A percentile compares a stretch with the other conserved stretches of the same genome.
Evolutionary conservation across 257 asterid species (phyloP).

Genomic region (Salvia rosmarinus): DNA sequence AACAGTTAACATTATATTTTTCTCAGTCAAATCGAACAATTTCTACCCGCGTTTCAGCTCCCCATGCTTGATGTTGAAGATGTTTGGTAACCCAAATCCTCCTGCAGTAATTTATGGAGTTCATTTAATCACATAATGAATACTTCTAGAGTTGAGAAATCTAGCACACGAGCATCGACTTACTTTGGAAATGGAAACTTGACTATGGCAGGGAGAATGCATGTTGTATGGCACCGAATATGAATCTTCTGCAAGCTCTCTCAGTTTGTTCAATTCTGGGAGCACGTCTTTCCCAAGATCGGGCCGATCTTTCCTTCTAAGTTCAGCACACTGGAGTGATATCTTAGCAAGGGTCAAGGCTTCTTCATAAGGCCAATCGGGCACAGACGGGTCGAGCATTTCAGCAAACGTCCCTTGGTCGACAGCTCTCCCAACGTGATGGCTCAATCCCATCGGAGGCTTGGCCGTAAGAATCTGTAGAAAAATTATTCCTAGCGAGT

Average conservation of each 20-base stretch:
- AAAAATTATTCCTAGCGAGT: conserved; percentile 80
- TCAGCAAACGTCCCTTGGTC: conserved; percentile 64
- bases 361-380: conserved; percentile 82
- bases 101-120: conserved; percentile 48
- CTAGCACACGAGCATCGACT: conserved; percentile 33
- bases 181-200: conserved; percentile 67
- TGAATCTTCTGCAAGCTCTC: conserved; percentile 65
- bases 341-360: conserved; percentile 68
- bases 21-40: conserved; percentile 1
- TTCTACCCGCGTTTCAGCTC: conserved; percentile 38
- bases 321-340: conserved; percentile 69
- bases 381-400: conserved; percentile 65
- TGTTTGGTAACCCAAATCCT: conserved; percentile 55
- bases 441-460: conserved; percentile 87
- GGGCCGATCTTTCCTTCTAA: conserved; percentile 90
- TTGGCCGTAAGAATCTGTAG: conserved; percentile 78
- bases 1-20: conserved; percentile 19
- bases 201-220: conserved; percentile 54
- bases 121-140: too few species aligned
- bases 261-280: conserved; percentile 64
- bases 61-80: conserved; percentile 56
- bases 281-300: conserved; percentile 78
- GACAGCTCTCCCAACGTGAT: conserved; percentile 72
- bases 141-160: too few species aligned
- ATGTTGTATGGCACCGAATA: conserved; percentile 29